A percentile compares a stretch with the other conserved stretches of the same genome.
Conservation (phyloP, 1,284 basidiomycete species). For the Heterobasidion irregulare region DNA sequence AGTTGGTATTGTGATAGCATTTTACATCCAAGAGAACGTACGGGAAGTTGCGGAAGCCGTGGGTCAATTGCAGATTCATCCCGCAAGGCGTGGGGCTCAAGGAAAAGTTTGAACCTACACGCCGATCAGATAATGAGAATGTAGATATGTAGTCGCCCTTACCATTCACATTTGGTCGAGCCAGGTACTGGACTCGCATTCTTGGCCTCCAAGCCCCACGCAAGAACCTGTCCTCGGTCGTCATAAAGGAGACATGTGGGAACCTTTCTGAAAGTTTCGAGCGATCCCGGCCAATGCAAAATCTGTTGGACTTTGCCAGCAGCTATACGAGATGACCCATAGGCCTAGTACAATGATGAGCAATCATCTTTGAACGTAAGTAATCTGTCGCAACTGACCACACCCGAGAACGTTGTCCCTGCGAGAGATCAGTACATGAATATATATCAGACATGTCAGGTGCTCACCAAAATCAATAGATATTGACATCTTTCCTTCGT, state of each 20-base stretch:
- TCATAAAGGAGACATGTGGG: constrained; percentile 76
- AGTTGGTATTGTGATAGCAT: not conserved
- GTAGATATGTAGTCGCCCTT: not conserved
- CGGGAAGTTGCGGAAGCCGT: constrained; percentile 70
- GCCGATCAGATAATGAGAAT: constrained; percentile 16
- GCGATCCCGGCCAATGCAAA: constrained; percentile 69
- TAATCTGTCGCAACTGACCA: constrained; percentile 39
- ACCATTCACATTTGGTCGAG: constrained; percentile 66
- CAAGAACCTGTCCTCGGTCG: constrained; percentile 55
- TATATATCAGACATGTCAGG: constrained; percentile 1
- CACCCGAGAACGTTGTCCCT: constrained; percentile 80
- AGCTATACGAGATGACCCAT: constrained; percentile 75
- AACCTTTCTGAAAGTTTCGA: constrained; percentile 75
- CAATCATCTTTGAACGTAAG: not conserved
- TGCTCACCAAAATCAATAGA: constrained; percentile 71
- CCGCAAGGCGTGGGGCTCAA: constrained; percentile 69
- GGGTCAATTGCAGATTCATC: constrained; percentile 61
- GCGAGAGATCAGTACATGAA: constrained; percentile 7
- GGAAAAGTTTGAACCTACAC: constrained; percentile 67
- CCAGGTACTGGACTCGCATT: constrained; percentile 61
- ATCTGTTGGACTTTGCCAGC: constrained; percentile 71
- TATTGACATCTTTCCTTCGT: constrained; percentile 51
- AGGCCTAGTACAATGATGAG: constrained; percentile 40
- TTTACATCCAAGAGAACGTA: constrained; percentile 24
- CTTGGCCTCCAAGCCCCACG: constrained; percentile 78